Conservation (phyloP, 108 stramenopile genomes). For the Nannochloropsis gaditana region DNA sequence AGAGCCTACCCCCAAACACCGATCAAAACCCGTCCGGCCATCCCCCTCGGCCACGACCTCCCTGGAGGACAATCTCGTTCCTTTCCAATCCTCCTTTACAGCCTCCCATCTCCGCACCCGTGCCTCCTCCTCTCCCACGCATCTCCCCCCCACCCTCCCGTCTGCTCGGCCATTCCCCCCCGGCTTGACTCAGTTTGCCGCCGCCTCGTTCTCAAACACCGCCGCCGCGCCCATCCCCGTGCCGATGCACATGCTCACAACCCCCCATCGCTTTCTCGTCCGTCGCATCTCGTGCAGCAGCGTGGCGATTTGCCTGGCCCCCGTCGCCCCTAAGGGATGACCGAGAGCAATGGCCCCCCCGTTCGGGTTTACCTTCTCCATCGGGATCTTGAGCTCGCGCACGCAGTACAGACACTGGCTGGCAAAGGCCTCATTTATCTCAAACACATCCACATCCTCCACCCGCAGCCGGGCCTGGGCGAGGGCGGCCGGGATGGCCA, state of each 20-base stretch:
- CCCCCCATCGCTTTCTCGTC: constrained; percentile 60
- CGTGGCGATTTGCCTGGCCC: constrained; percentile 81
- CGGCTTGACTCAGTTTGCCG: constrained; percentile 25
- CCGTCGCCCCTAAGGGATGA: constrained; percentile 89
- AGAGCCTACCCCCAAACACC: too few species aligned
- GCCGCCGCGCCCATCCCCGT: constrained; percentile 95
- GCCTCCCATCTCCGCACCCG: not conserved
- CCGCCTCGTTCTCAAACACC: constrained; percentile 64
- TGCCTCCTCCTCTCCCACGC: not conserved
- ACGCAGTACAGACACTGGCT: constrained; percentile 74
- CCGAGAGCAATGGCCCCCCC: constrained; percentile 95
- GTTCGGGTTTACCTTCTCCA: constrained; percentile 82
- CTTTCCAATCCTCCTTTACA: not conserved
- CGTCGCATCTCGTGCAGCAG: constrained; percentile 79
- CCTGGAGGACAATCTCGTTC: not conserved
- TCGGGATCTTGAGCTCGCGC: constrained; percentile 57
- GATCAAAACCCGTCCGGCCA: too few species aligned
- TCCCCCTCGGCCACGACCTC: too few species aligned
- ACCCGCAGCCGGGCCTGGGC: constrained; percentile 51
- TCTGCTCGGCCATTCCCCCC: not conserved
- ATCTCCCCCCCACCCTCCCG: not conserved
- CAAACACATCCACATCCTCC: constrained; percentile 81
- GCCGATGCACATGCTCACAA: constrained; percentile 92
- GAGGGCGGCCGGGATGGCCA: constrained; percentile 81
- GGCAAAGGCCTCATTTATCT: constrained; percentile 98